phyloP scores from a whole-genome alignment of 768 basidiomycete genomes.

The Leccinum truebloodii region DNA sequence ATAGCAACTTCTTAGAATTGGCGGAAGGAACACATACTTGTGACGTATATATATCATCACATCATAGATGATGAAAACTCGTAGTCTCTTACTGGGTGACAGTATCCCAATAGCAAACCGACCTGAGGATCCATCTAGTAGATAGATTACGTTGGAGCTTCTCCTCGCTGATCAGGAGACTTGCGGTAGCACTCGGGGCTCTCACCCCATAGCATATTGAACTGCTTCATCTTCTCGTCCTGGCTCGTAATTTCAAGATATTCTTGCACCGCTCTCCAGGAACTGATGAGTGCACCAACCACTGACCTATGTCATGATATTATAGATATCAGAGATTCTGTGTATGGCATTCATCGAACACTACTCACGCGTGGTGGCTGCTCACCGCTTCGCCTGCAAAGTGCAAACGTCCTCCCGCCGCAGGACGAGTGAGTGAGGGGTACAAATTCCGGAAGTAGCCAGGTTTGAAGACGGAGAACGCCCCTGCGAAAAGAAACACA shows the following conservation, averaged over 20 bases:
- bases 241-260: slow-evolving; percentile 21
- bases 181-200: slow-evolving; percentile 29
- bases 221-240: slow-evolving; percentile 10
- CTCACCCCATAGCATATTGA: slow-evolving; percentile 30
- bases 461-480: slow-evolving; percentile 40
- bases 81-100: no score
- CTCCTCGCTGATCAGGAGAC: not conserved
- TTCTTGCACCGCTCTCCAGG: slow-evolving; percentile 35
- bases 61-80: not conserved
- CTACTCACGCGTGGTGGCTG: slow-evolving; percentile 37
- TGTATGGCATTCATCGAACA: not conserved
- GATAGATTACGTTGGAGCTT: not conserved
- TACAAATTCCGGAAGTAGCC: slow-evolving; percentile 38
- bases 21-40: no score
- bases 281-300: slow-evolving; percentile 39
- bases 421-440: slow-evolving; percentile 30
- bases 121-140: not conserved
- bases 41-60: not conserved
- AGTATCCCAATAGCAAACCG: no score
- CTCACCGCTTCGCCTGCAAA: slow-evolving; percentile 29
- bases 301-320: slow-evolving; percentile 32
- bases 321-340: not conserved
- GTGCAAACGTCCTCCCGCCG: slow-evolving; percentile 15
- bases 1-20: no score
- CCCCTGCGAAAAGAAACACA: slow-evolving; percentile 26